Conservation (phyloP, 306 rosid species). For the Rubus idaeus region DNA sequence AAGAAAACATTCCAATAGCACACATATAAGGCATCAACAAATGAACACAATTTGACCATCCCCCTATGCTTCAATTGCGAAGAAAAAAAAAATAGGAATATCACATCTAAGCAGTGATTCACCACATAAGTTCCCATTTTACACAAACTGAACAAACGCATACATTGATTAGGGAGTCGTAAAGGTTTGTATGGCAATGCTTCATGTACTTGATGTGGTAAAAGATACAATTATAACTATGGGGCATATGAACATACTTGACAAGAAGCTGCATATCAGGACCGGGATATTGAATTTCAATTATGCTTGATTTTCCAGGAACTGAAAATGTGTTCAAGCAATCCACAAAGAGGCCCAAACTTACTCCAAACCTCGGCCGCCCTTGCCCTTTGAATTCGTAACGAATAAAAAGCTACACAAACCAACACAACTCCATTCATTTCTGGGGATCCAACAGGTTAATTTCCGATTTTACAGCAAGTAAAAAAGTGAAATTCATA, state of each 20-base stretch:
- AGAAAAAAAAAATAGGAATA: neutral
- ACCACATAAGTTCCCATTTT: neutral
- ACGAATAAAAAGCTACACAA: constrained; percentile 60
- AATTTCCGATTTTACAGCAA: neutral
- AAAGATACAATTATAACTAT: neutral
- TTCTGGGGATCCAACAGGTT: neutral
- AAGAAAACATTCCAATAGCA: neutral
- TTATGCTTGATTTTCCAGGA: constrained; percentile 57
- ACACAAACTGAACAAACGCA: neutral
- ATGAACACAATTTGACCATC: neutral
- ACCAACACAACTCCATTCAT: neutral
- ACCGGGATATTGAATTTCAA: constrained; percentile 86
- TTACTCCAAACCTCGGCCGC: constrained; percentile 83
- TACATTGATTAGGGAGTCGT: neutral
- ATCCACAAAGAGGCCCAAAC: constrained; percentile 83
- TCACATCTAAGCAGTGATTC: neutral
- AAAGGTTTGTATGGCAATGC: neutral
- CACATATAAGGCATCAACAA: neutral
- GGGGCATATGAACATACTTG: constrained; percentile 47
- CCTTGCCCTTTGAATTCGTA: constrained; percentile 78
- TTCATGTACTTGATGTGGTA: neutral
- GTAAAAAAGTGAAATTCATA: neutral
- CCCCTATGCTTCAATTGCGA: neutral
- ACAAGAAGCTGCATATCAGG: constrained; percentile 95
- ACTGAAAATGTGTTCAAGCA: constrained; percentile 79